phyloP scores from a whole-genome alignment of 768 basidiomycete genomes.

The Rubroboletus pulcherrimus region DNA sequence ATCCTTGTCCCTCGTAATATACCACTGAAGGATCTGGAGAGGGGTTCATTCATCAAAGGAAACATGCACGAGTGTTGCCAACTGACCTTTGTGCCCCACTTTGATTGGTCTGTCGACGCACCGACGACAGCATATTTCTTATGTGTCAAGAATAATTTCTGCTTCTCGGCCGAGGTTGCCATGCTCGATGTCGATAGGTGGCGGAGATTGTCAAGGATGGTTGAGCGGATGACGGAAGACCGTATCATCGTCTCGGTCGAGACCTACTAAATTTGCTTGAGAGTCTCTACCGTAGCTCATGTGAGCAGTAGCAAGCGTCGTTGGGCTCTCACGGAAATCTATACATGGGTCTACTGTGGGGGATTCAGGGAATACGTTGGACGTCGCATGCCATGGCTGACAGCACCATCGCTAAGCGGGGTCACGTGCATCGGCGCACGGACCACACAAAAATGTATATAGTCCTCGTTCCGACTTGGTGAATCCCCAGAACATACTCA shows the following conservation, averaged over 20 bases:
- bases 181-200: conserved; percentile 18
- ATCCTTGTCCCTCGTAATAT: conserved; percentile 50
- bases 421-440: conserved; percentile 31
- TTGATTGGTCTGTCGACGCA: conserved; percentile 73
- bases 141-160: conserved; percentile 54
- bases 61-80: no score
- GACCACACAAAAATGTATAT: conserved; percentile 37
- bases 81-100: conserved; percentile 72
- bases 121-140: conserved; percentile 75
- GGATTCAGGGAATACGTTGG: background rate
- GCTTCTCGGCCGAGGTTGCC: conserved; percentile 39
- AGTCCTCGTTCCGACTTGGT: conserved; percentile 13
- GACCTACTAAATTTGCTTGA: background rate
- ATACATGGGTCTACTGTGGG: background rate
- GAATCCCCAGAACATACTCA: conserved; percentile 69
- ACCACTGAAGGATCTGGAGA: conserved; percentile 72
- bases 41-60: background rate
- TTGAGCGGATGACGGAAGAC: conserved; percentile 2
- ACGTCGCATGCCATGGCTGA: no score
- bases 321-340: background rate
- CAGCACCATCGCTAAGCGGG: no score
- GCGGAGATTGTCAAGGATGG: conserved; percentile 2
- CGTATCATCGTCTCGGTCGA: conserved; percentile 1
- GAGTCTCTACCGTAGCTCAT: background rate
- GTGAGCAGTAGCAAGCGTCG: background rate